Percentiles rank a stretch among this genome's conserved stretches.
These are phyloP conservation scores for Solanum chmielewskii DNA, from an alignment of 257 asterid species.

Conservation along the genomic window DNA sequence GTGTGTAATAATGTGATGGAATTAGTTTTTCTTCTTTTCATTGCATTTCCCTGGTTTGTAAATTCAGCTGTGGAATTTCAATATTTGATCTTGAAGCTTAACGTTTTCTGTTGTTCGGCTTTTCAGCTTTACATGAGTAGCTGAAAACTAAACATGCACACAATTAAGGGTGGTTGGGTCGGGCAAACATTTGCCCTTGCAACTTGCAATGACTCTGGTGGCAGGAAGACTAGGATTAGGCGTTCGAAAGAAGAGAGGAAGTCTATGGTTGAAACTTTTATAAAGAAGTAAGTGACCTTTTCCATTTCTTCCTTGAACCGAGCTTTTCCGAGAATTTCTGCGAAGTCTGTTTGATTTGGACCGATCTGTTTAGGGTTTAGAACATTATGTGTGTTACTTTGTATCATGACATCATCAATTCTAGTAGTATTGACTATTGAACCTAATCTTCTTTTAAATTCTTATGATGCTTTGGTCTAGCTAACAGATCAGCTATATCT, in stretches of 20 bases:
- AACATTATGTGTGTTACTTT: not conserved
- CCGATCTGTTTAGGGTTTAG: not conserved
- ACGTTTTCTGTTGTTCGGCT: not conserved
- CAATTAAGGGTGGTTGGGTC: slow-evolving; percentile 47
- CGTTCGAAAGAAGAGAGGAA: slow-evolving; percentile 93
- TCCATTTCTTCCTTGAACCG: not conserved
- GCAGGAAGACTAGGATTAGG: slow-evolving; percentile 67
- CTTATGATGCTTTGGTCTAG: not conserved
- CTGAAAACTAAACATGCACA: slow-evolving; percentile 36
- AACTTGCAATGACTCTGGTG: slow-evolving; percentile 48
- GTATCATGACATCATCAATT: not conserved
- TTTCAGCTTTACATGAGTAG: not conserved
- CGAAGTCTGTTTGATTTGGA: not conserved
- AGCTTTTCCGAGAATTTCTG: not conserved
- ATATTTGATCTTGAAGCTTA: not conserved
- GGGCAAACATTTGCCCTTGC: slow-evolving; percentile 76
- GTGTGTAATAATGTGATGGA: not conserved
- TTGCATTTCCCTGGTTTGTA: not conserved
- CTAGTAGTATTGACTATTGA: not conserved
- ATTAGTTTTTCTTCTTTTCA: not conserved
- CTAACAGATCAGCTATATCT: not conserved
- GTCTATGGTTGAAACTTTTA: slow-evolving; percentile 70
- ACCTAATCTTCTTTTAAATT: not conserved
- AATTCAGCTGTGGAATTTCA: not conserved
- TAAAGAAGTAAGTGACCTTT: slow-evolving; percentile 40